phyloP scores from a whole-genome alignment of 352 stramenopile genomes.

The Nothophytophthora sp. region DNA sequence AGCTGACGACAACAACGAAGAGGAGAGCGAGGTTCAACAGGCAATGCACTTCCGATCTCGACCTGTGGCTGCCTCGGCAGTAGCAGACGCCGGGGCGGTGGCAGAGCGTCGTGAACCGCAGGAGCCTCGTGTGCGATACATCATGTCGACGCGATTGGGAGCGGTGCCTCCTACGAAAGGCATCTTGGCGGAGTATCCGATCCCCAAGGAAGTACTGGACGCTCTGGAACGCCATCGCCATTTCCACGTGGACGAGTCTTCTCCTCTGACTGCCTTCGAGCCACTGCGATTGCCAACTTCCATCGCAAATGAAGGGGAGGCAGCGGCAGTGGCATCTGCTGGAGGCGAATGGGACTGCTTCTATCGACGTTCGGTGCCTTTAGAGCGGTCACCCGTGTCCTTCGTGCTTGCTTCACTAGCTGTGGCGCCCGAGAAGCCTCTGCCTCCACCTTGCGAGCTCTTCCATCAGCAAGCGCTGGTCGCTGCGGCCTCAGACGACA shows the following conservation, averaged over 20 bases:
- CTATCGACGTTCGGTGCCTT: slow-evolving; percentile 53
- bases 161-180: slow-evolving; percentile 55
- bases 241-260: slow-evolving; percentile 62
- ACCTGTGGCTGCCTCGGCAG: slow-evolving; percentile 32
- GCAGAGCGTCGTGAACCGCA: slow-evolving; percentile 32
- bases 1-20: slow-evolving; percentile 1
- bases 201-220: slow-evolving; percentile 69
- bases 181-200: slow-evolving; percentile 74
- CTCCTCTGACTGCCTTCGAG: slow-evolving; percentile 64
- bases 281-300: slow-evolving; percentile 21
- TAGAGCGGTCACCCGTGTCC: slow-evolving; percentile 69
- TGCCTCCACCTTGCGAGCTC: slow-evolving; percentile 57
- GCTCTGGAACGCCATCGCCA: slow-evolving; percentile 63
- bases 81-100: slow-evolving; percentile 37
- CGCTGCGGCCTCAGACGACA: slow-evolving; percentile 45
- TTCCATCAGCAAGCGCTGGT: slow-evolving; percentile 59
- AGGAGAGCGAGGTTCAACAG: slow-evolving; percentile 41
- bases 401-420: slow-evolving; percentile 66
- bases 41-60: slow-evolving; percentile 60
- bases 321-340: not conserved
- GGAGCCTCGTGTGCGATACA: slow-evolving; percentile 61
- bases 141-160: slow-evolving; percentile 63
- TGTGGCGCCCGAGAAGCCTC: slow-evolving; percentile 43
- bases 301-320: slow-evolving; percentile 1
- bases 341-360: slow-evolving; percentile 56